phyloP scores from a whole-genome alignment of 1,139 yeast genomes.

The Saccharomycopsis phalli region DNA sequence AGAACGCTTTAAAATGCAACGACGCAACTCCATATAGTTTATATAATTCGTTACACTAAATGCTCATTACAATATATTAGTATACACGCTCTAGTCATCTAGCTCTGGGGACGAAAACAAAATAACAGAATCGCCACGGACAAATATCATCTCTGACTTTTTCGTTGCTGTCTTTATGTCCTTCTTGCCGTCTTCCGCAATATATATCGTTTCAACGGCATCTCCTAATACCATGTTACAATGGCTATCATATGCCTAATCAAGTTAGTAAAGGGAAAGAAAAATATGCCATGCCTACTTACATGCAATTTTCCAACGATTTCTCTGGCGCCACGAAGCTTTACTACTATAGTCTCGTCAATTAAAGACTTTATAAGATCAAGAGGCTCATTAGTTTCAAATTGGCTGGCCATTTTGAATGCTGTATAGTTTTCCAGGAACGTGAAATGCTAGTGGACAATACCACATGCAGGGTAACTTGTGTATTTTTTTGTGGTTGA shows the following conservation, averaged over 20 bases:
- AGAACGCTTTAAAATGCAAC: conserved; percentile 3
- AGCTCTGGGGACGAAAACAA: conserved; percentile 45
- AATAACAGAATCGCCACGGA: conserved; percentile 93
- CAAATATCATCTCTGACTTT: conserved; percentile 81
- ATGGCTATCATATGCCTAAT: conserved; percentile 82
- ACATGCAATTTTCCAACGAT: conserved; percentile 80
- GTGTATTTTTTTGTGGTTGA: too few relatives aligned
- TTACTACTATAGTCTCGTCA: conserved; percentile 82
- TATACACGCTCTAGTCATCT: conserved; percentile 8
- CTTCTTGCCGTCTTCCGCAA: conserved; percentile 39
- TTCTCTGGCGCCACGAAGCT: conserved; percentile 94
- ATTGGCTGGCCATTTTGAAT: conserved; percentile 6
- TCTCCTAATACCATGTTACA: conserved; percentile 94
- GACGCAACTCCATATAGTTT: conserved; percentile 17
- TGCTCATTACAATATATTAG: neutral
- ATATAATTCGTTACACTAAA: neutral
- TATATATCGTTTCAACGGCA: conserved; percentile 74
- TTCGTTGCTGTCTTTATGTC: conserved; percentile 46
- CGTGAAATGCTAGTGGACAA: too few relatives aligned
- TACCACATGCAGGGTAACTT: too few relatives aligned
- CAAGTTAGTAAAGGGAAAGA: conserved; percentile 4
- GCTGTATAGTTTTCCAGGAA: too few relatives aligned
- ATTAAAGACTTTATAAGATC: conserved; percentile 80
- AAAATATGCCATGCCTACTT: conserved; percentile 22
- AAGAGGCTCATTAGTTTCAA: conserved; percentile 51